These are phyloP conservation scores for Yarrowia alimentaria DNA, from an alignment of 805 yeast species.

Conservation along the genomic window DNA sequence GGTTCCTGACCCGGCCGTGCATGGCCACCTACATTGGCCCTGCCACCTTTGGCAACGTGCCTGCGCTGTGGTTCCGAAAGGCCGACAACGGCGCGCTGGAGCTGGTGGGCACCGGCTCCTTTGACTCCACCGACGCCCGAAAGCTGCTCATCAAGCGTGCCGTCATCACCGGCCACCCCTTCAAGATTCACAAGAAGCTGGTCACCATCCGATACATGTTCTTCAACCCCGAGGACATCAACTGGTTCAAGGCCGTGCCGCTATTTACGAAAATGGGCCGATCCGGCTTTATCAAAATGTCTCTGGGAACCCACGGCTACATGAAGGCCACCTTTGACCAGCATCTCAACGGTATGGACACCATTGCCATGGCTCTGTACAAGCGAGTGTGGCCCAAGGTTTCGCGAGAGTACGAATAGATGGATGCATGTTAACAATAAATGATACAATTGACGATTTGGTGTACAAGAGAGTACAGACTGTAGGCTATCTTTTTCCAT, in stretches of 20 bases:
- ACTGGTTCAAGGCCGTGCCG: constrained; percentile 87
- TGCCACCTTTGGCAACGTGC: constrained; percentile 70
- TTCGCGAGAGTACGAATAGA: constrained; percentile 28
- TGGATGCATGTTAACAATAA: no score
- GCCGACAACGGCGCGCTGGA: constrained; percentile 47
- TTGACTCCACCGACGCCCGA: constrained; percentile 79
- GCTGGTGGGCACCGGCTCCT: constrained; percentile 86
- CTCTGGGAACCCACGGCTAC: constrained; percentile 97
- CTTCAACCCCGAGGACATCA: constrained; percentile 85
- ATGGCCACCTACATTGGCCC: constrained; percentile 90
- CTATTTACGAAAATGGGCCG: constrained; percentile 90
- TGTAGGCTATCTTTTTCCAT: no score
- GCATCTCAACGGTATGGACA: constrained; percentile 85
- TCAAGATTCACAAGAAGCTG: constrained; percentile 88
- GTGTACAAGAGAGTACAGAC: no score
- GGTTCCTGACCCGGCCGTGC: constrained; percentile 70
- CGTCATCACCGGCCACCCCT: constrained; percentile 88
- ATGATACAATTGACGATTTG: no score
- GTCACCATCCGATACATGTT: constrained; percentile 97
- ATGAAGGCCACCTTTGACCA: constrained; percentile 95
- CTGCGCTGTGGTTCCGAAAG: constrained; percentile 74
- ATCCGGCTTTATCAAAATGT: constrained; percentile 89
- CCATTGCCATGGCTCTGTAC: constrained; percentile 88
- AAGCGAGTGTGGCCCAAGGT: constrained; percentile 85
- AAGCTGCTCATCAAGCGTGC: constrained; percentile 85